Conservation (phyloP, 768 basidiomycete species). For the Exidia glandulosa region DNA sequence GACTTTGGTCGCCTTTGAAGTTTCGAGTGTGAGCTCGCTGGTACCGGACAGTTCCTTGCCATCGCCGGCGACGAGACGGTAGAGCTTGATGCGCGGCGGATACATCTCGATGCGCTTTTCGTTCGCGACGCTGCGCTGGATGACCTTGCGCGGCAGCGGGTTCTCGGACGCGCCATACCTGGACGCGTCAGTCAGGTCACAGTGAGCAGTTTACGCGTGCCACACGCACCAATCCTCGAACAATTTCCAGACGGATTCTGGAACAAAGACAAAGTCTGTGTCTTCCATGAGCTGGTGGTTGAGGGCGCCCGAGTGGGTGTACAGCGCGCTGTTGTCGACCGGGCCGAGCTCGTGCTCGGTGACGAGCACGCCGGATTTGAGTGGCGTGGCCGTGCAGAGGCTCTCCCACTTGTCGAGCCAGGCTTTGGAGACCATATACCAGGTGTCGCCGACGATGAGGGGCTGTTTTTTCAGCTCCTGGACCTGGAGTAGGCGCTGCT, state of each 20-base stretch:
- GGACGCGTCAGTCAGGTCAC: not conserved
- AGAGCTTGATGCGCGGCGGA: conserved; percentile 53
- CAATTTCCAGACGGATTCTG: conserved; percentile 56
- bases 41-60: conserved; percentile 16
- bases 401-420: conserved; percentile 74
- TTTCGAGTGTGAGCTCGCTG: conserved; percentile 26
- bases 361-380: not conserved
- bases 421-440: conserved; percentile 59
- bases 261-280: conserved; percentile 65
- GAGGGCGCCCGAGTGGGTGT: conserved; percentile 43
- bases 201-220: not conserved
- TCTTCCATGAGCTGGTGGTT: conserved; percentile 40
- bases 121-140: conserved; percentile 42
- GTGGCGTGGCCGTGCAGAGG: conserved; percentile 45
- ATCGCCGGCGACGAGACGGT: conserved; percentile 31
- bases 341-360: conserved; percentile 41
- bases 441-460: conserved; percentile 58
- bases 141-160: conserved; percentile 55
- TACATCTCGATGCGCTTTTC: conserved; percentile 56
- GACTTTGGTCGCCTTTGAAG: conserved; percentile 44
- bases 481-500: conserved; percentile 31
- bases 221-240: conserved; percentile 56
- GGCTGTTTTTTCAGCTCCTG: conserved; percentile 31
- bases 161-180: conserved; percentile 63
- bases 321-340: conserved; percentile 60